These are phyloP conservation scores for Asterella californica DNA, from an alignment of 225 moss, liverwort and hornwort species.

Conservation along the genomic window DNA sequence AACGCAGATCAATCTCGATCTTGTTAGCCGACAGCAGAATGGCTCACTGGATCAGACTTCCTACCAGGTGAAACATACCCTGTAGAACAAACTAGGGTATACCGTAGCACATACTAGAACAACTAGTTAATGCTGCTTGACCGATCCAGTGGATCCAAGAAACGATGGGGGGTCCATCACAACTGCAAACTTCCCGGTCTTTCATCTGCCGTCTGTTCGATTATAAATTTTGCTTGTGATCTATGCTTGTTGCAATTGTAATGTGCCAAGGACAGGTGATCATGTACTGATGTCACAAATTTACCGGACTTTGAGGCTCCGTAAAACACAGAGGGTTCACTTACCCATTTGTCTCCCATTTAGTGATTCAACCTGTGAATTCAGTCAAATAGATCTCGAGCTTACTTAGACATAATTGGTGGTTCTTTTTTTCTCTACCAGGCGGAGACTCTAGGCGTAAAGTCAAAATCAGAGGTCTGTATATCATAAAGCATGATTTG, in stretches of 20 bases:
- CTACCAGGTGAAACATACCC: slow-evolving; percentile 22
- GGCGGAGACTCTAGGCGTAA: slow-evolving; percentile 9
- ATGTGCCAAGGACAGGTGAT: background rate
- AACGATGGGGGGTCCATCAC: too few species aligned
- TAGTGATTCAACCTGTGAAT: slow-evolving; percentile 9
- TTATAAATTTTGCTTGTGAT: background rate
- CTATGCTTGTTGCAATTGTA: background rate
- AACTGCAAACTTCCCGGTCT: too few species aligned
- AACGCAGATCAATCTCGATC: slow-evolving; percentile 7
- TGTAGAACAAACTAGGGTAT: background rate
- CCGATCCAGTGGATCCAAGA: too few species aligned
- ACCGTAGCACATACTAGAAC: background rate
- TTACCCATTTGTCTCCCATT: background rate
- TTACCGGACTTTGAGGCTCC: background rate
- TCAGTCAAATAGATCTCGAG: slow-evolving; percentile 8
- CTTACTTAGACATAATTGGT: slow-evolving; percentile 12
- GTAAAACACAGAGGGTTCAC: background rate
- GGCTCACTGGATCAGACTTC: slow-evolving; percentile 1
- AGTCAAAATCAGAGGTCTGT: slow-evolving; percentile 14
- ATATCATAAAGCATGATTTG: background rate
- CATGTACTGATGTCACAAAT: background rate
- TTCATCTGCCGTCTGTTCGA: background rate
- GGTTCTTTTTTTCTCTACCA: slow-evolving; percentile 19
- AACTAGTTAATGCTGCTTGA: too few species aligned
- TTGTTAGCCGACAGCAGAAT: slow-evolving; percentile 4